Conservation (phyloP, 176 grass and related monocot species). For the Aechmea fasciata region DNA sequence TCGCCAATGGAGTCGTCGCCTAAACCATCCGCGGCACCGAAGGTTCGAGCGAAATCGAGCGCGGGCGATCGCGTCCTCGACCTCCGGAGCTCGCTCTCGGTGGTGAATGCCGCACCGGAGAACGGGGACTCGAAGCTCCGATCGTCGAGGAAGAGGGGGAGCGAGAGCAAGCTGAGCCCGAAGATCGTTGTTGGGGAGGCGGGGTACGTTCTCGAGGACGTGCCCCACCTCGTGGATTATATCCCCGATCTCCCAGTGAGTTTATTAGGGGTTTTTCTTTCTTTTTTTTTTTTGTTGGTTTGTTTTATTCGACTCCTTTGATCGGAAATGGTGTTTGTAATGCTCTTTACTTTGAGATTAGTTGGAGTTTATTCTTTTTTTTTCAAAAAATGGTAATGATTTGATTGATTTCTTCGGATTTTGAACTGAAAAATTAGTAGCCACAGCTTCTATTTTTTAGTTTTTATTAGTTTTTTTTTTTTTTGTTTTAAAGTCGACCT, state of each 20-base stretch:
- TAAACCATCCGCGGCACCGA: slow-evolving; percentile 24
- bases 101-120: slow-evolving; percentile 12
- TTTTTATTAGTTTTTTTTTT: not conserved
- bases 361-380: not conserved
- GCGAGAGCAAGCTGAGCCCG: slow-evolving; percentile 37
- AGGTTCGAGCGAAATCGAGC: not conserved
- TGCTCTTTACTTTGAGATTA: not conserved
- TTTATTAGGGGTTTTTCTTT: not conserved
- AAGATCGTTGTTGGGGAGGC: slow-evolving; percentile 64
- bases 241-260: slow-evolving; percentile 67
- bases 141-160: slow-evolving; percentile 14
- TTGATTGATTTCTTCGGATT: not conserved
- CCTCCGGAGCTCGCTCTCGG: slow-evolving; percentile 29
- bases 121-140: not conserved
- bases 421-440: not conserved
- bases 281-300: not conserved
- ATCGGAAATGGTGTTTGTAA: too few relatives aligned
- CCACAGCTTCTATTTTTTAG: not conserved
- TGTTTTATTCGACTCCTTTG: too few relatives aligned
- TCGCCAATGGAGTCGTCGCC: slow-evolving; percentile 27
- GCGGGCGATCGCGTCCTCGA: slow-evolving; percentile 15
- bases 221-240: slow-evolving; percentile 86
- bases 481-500: not conserved
- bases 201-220: slow-evolving; percentile 89
- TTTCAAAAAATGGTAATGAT: not conserved